phyloP scores from a whole-genome alignment of 768 basidiomycete species.

The Mrakia frigida region DNA sequence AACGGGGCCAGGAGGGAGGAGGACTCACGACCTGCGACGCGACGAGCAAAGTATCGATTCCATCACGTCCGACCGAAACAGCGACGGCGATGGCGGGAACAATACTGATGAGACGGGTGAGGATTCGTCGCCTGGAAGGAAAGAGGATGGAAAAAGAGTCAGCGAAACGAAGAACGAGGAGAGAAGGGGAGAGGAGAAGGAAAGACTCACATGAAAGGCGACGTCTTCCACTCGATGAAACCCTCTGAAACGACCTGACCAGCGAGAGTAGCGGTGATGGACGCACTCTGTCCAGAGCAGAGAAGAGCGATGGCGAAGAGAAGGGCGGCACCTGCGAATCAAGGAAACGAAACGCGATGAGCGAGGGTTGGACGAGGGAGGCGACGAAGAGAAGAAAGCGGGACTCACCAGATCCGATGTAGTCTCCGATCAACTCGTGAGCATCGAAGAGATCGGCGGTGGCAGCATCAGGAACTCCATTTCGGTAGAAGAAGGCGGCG shows the following conservation, averaged over 20 bases:
- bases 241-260: slow-evolving; percentile 85
- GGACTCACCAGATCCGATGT: slow-evolving; percentile 52
- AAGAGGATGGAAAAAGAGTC: too few species aligned
- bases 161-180: too few species aligned
- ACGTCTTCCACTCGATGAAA: slow-evolving; percentile 68
- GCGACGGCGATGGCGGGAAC: slow-evolving; percentile 72
- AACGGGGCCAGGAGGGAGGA: neutral
- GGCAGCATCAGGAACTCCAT: slow-evolving; percentile 42
- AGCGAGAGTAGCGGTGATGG: slow-evolving; percentile 80
- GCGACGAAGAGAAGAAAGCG: too few species aligned
- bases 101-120: slow-evolving; percentile 75
- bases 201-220: slow-evolving; percentile 47
- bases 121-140: slow-evolving; percentile 55
- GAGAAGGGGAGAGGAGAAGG: too few species aligned
- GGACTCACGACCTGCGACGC: slow-evolving; percentile 63
- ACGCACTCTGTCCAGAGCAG: slow-evolving; percentile 81
- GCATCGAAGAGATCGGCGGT: slow-evolving; percentile 79
- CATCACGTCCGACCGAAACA: slow-evolving; percentile 60
- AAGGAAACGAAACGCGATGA: too few species aligned
- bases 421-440: slow-evolving; percentile 61
- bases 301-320: slow-evolving; percentile 83
- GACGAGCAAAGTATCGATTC: slow-evolving; percentile 75
- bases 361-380: too few species aligned
- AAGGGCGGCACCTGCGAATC: slow-evolving; percentile 54
- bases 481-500: slow-evolving; percentile 69